phyloP scores from a whole-genome alignment of 2,329 filamentous ascomycete species.

The Didymella keratinophila region DNA sequence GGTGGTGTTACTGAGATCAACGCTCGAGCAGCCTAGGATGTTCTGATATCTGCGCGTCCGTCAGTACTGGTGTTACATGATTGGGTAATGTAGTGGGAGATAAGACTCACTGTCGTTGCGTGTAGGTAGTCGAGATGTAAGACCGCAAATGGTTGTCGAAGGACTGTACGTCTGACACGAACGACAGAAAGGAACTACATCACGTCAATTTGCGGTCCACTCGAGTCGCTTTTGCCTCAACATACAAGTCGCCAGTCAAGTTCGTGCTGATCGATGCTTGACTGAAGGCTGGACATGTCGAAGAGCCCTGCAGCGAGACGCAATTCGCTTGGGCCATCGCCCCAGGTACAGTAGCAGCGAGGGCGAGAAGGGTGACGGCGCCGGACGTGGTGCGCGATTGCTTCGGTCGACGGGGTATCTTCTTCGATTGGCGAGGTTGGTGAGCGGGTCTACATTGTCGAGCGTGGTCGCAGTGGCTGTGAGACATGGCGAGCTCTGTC shows the following conservation, averaged over 20 bases:
- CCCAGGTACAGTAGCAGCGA: conserved; percentile 42
- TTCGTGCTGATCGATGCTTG: conserved; percentile 75
- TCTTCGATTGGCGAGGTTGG: conserved; percentile 3
- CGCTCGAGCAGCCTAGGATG: conserved; percentile 78
- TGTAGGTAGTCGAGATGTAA: conserved; percentile 79
- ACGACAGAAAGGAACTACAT: conserved; percentile 80
- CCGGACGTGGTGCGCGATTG: conserved; percentile 29
- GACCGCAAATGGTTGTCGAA: conserved; percentile 79
- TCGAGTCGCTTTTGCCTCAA: conserved; percentile 33
- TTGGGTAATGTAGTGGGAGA: neutral
- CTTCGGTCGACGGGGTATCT: conserved; percentile 32
- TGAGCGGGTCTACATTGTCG: conserved; percentile 6
- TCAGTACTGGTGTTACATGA: conserved; percentile 39
- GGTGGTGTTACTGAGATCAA: conserved; percentile 80
- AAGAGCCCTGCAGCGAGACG: conserved; percentile 75
- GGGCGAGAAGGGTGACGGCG: conserved; percentile 33
- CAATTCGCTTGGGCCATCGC: conserved; percentile 57
- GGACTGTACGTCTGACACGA: conserved; percentile 75
- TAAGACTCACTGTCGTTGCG: conserved; percentile 74
- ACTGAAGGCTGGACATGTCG: conserved; percentile 74
- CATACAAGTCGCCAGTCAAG: conserved; percentile 70
- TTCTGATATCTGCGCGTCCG: conserved; percentile 72
- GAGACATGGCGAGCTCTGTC: conserved; percentile 20
- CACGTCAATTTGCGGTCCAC: conserved; percentile 27
- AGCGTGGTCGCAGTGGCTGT: conserved; percentile 11